These are phyloP conservation scores for Talaromyces pinophilus DNA, from an alignment of 2,329 filamentous ascomycete genomes.

Conservation along the genomic window DNA sequence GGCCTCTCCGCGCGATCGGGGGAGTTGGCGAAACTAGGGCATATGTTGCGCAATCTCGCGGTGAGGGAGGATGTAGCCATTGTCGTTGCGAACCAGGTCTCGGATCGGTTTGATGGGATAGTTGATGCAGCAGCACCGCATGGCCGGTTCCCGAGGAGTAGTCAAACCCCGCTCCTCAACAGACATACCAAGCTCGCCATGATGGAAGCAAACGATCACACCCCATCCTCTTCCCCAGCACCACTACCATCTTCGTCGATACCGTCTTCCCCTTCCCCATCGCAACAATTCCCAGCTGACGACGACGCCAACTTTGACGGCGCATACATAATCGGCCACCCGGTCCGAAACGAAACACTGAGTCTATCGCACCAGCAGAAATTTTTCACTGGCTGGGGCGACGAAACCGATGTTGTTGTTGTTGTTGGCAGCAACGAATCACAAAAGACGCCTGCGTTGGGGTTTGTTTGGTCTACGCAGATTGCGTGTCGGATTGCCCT, in stretches of 20 bases:
- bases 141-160: not conserved
- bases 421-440: slow-evolving; percentile 36
- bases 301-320: slow-evolving; percentile 35
- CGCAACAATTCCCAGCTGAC: slow-evolving; percentile 35
- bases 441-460: slow-evolving; percentile 79
- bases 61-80: slow-evolving; percentile 73
- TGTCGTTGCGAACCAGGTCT: slow-evolving; percentile 93
- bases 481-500: slow-evolving; percentile 79
- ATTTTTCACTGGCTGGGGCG: slow-evolving; percentile 95
- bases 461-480: slow-evolving; percentile 89
- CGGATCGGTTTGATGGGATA: slow-evolving; percentile 70
- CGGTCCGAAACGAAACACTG: slow-evolving; percentile 56
- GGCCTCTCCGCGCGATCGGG: slow-evolving; percentile 72
- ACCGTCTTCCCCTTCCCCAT: slow-evolving; percentile 26
- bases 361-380: slow-evolving; percentile 85
- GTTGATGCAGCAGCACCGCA: not conserved
- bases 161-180: slow-evolving; percentile 1
- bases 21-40: slow-evolving; percentile 74
- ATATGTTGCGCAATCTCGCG: slow-evolving; percentile 74
- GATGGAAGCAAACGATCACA: slow-evolving; percentile 2
- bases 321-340: slow-evolving; percentile 42
- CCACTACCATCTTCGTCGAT: not conserved
- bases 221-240: slow-evolving; percentile 11
- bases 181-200: not conserved
- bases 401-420: slow-evolving; percentile 47